Percentiles rank a stretch among this genome's conserved stretches.
Evolutionary conservation across 306 rosid genomes (phyloP).

Genomic region (Castanea crenata): DNA sequence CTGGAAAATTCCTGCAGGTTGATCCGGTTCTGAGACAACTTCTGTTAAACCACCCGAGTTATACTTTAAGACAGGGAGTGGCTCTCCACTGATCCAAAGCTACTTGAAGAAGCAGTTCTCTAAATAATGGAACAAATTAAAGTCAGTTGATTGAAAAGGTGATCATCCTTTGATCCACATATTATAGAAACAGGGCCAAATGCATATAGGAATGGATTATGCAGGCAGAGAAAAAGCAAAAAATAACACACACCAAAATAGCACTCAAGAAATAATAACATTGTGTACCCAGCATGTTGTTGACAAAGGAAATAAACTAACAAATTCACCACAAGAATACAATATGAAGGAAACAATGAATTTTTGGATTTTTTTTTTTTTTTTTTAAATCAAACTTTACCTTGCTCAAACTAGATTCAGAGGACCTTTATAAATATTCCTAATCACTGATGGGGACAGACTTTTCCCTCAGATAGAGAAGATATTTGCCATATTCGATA

Average conservation of each 20-base stretch:
- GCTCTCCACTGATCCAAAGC: slow-evolving; percentile 54
- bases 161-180: slow-evolving; percentile 11
- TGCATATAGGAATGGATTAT: slow-evolving; percentile 2
- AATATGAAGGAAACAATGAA: neutral
- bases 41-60: slow-evolving; percentile 51
- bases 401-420: neutral
- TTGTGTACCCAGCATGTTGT: neutral
- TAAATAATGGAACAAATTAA: slow-evolving; percentile 25
- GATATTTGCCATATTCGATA: neutral
- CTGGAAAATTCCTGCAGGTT: slow-evolving; percentile 34
- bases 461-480: neutral
- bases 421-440: neutral
- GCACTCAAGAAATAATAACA: neutral
- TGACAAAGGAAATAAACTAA: neutral
- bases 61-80: slow-evolving; percentile 42
- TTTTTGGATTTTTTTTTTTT: neutral
- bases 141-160: slow-evolving; percentile 16
- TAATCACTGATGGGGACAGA: neutral
- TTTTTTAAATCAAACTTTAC: neutral
- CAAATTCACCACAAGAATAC: neutral
- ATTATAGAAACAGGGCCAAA: slow-evolving; percentile 9
- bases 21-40: slow-evolving; percentile 42
- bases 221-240: neutral
- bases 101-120: slow-evolving; percentile 59
- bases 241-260: neutral